phyloP scores from a whole-genome alignment of 2,329 filamentous ascomycete species.

The Ophiostoma ips region DNA sequence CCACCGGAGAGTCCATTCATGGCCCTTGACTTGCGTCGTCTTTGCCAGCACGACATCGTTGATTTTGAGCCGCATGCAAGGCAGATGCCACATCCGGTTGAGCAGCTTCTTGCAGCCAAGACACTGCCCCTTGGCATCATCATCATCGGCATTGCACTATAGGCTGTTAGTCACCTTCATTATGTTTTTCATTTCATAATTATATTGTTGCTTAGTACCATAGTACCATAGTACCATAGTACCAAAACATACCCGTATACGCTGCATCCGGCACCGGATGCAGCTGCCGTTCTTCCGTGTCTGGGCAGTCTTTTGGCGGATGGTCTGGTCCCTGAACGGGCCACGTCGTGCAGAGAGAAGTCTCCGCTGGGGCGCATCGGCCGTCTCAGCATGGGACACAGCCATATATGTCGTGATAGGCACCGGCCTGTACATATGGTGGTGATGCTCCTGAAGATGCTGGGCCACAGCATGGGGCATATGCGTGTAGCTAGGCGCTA shows the following conservation, averaged over 20 bases:
- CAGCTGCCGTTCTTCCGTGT: conserved; percentile 46
- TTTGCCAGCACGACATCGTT: conserved; percentile 45
- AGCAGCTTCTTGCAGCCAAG: conserved; percentile 38
- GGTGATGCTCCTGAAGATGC: neutral
- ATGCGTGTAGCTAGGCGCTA: neutral
- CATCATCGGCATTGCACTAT: conserved; percentile 38
- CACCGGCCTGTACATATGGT: neutral
- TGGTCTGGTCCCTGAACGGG: conserved; percentile 38
- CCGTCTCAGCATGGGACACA: conserved; percentile 19
- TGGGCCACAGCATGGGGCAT: neutral
- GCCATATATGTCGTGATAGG: neutral
- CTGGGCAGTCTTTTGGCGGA: conserved; percentile 39
- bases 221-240: too few relatives aligned
- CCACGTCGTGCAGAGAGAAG: conserved; percentile 30
- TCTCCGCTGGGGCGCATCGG: conserved; percentile 17
- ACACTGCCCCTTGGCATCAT: conserved; percentile 34
- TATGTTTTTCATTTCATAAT: too few relatives aligned
- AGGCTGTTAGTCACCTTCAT: neutral
- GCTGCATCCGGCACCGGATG: conserved; percentile 47
- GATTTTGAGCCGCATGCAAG: conserved; percentile 47
- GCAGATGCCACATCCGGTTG: conserved; percentile 37
- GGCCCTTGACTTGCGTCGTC: conserved; percentile 41
- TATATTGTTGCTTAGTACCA: too few relatives aligned
- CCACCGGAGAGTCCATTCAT: conserved; percentile 47
- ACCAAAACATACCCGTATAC: conserved; percentile 37